Percentiles rank a stretch among this genome's conserved stretches.
Conservation (phyloP, 441 rosid genomes). For the Pelargonium fulgidum region DNA sequence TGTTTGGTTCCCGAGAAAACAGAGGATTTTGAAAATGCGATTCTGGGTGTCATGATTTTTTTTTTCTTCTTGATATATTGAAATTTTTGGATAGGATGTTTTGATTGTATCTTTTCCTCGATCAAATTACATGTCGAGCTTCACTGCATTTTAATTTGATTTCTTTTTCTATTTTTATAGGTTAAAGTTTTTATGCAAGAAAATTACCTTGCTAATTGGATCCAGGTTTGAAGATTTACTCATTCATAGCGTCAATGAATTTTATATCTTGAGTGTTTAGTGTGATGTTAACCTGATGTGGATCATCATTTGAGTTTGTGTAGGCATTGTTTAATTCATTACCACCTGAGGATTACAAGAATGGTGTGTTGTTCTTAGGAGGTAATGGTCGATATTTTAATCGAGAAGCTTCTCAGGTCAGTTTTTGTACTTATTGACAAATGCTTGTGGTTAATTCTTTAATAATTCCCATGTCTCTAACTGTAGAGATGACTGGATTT, state of each 20-base stretch:
- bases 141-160: background rate
- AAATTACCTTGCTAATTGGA: constrained; percentile 90
- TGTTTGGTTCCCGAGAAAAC: too few species aligned
- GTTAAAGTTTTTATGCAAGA: constrained; percentile 83
- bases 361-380: constrained; percentile 70
- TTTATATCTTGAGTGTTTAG: background rate
- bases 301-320: constrained; percentile 16
- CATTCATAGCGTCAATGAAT: background rate
- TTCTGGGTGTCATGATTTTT: too few species aligned
- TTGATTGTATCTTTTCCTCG: background rate
- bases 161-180: constrained; percentile 26
- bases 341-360: constrained; percentile 70
- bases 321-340: constrained; percentile 86
- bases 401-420: constrained; percentile 79
- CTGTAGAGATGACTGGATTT: background rate
- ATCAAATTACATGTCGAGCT: background rate
- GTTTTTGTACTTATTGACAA: constrained; percentile 5
- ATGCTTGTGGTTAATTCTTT: background rate
- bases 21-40: background rate
- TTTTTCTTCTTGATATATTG: background rate
- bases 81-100: background rate
- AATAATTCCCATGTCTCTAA: background rate
- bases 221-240: constrained; percentile 50
- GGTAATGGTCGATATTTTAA: constrained; percentile 94
- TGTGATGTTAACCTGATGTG: background rate